These are phyloP conservation scores for Suhomyces xylopsoci DNA, from an alignment of 805 yeast species.

Conservation along the genomic window DNA sequence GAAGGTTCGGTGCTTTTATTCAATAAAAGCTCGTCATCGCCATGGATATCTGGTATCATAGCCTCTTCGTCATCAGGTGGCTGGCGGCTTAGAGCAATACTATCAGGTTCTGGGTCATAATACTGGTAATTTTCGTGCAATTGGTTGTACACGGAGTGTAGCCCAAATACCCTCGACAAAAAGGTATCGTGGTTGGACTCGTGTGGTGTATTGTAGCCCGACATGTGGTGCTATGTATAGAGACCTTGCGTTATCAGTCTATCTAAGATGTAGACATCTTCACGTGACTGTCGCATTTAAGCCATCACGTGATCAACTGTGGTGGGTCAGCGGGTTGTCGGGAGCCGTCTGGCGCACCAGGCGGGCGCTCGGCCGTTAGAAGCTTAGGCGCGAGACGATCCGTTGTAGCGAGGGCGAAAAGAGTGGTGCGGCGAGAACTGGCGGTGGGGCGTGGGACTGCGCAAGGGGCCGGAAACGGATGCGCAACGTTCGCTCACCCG, in stretches of 20 bases:
- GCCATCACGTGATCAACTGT: neutral
- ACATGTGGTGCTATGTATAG: neutral
- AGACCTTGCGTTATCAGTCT: neutral
- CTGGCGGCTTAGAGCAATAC: neutral
- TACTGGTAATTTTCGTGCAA: conserved; percentile 37
- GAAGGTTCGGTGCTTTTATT: neutral
- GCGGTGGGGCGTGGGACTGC: neutral
- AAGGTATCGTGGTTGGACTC: conserved; percentile 44
- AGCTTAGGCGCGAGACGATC: neutral
- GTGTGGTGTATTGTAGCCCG: conserved; percentile 1
- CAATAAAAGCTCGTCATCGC: neutral
- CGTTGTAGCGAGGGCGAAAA: neutral
- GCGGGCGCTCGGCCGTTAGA: neutral
- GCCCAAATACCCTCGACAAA: conserved; percentile 62
- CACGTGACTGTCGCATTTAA: neutral
- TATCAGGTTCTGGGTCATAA: conserved; percentile 32
- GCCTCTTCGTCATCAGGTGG: conserved; percentile 6
- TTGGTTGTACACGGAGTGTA: conserved; percentile 42
- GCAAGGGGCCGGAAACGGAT: neutral
- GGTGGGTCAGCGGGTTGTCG: neutral
- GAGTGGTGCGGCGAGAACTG: neutral
- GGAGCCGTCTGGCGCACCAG: neutral
- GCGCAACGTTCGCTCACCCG: neutral
- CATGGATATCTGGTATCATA: neutral
- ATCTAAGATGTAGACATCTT: neutral